Conservation (phyloP, 2,329 filamentous ascomycete genomes). For the Monosporascus cannonballus region DNA sequence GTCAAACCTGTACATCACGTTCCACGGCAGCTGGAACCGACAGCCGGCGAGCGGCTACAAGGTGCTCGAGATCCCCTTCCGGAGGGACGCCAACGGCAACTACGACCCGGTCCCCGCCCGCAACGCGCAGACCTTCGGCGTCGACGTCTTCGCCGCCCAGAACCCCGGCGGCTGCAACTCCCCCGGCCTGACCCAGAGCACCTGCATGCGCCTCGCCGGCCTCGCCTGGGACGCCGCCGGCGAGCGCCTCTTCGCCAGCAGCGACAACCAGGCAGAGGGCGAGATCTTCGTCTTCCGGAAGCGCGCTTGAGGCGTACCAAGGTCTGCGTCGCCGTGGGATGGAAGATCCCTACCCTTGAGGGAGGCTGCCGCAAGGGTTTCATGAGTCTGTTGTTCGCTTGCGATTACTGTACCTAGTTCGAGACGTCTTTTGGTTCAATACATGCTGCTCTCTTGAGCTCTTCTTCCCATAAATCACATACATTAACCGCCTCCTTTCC, state of each 20-base stretch:
- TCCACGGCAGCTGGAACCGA: slow-evolving; percentile 53
- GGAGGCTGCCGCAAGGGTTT: no score
- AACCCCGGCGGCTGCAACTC: slow-evolving; percentile 38
- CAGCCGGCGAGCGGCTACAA: slow-evolving; percentile 30
- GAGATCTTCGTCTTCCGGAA: slow-evolving; percentile 32
- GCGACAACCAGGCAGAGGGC: slow-evolving; percentile 40
- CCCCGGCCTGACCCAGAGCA: slow-evolving; percentile 18
- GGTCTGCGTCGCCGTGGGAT: no score
- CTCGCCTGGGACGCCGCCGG: slow-evolving; percentile 35
- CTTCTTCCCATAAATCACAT: no score
- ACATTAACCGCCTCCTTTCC: no score
- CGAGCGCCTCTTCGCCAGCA: slow-evolving; percentile 43
- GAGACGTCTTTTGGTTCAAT: no score
- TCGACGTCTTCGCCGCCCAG: slow-evolving; percentile 42
- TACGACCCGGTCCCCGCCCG: slow-evolving; percentile 24
- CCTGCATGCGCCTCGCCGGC: slow-evolving; percentile 48
- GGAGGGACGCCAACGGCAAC: slow-evolving; percentile 22
- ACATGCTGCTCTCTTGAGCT: no score
- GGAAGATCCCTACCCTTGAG: no score
- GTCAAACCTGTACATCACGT: slow-evolving; percentile 54
- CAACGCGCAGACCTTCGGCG: slow-evolving; percentile 34
- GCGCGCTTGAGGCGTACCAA: slow-evolving; percentile 6
- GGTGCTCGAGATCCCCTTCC: slow-evolving; percentile 29
- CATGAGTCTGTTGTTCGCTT: no score
- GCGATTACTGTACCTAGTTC: no score